Base-by-base conservation (phyloP, 2,329 filamentous ascomycete genomes). In the Drechmeria coniospora region DNA sequence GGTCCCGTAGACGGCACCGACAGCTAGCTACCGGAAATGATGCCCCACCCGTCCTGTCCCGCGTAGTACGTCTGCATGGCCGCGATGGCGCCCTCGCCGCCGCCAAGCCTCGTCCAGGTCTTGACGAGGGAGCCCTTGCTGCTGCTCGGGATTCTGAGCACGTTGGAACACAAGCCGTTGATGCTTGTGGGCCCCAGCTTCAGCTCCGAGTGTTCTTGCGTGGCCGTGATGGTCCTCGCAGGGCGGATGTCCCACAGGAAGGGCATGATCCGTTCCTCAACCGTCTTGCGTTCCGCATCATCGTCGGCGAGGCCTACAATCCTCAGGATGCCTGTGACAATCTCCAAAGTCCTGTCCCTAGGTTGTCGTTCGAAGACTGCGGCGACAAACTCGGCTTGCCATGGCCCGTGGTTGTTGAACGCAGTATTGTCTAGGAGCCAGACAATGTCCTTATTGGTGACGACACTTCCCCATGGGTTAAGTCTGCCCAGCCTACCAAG, bases 351-450 rank as follows among this genome's bases (percentile, higher is more conserved):
- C 34, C 73, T 66, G 34, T 68, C 66, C 22, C 78, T 75, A 5
- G 74, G 70, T 40, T 80, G 61, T 43, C 74, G 73, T 36, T 78
- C 70, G 41, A 94, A 92, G 32, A 83, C 80, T 24, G 79, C 81
- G 2, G 79, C 72, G 0, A 92, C 74, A 35, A 86, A 84, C 46
- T 94, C 82, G 15, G 79, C 79, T 43, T 80, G 65, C 83, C 84
- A 94, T 28, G 46, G 50, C 29, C 54, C 56, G 2, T 53, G 50
- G 32, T 50, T 53, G 34, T 71, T 69, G 48, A 78, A 87, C 4
- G 84, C 86, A 3, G 80, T 87, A 44, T 90, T 93, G 57, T 95
- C 84, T 26, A 94, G 61, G 6, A 94, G 59, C 87, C 87, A 94
- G 22, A 94, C 74, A 10, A 69, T 72, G 48, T 93, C 79, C 21